These are phyloP conservation scores for Fusarium citri DNA, from an alignment of 2,329 filamentous ascomycete species.

Conservation along the genomic window DNA sequence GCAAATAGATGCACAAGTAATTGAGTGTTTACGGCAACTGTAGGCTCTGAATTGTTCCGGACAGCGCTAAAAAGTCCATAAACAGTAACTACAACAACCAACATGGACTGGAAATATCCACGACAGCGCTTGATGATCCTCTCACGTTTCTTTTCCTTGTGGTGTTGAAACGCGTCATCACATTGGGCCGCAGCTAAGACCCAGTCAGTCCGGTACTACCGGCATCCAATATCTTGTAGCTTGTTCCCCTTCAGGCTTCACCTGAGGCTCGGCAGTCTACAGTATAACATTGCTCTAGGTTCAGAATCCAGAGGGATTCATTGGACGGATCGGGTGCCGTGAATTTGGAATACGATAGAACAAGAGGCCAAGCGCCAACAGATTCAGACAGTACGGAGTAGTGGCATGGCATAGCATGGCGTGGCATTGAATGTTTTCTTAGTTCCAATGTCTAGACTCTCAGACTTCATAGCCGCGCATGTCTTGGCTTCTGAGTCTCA, in stretches of 20 bases:
- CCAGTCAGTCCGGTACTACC: constrained; percentile 39
- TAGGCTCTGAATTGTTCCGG: constrained; percentile 1
- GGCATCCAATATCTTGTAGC: constrained; percentile 30
- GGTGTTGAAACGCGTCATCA: constrained; percentile 43
- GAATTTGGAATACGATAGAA: constrained; percentile 9
- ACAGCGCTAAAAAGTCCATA: constrained; percentile 16
- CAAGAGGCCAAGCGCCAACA: constrained; percentile 20
- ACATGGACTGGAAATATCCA: not conserved
- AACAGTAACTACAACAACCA: not conserved
- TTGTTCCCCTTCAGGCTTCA: constrained; percentile 6
- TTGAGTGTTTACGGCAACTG: not conserved
- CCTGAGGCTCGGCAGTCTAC: constrained; percentile 35
- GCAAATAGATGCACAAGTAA: constrained; percentile 18
- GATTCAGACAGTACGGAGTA: constrained; percentile 1
- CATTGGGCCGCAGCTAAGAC: constrained; percentile 38
- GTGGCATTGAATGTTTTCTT: constrained; percentile 4
- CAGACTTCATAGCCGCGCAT: constrained; percentile 15
- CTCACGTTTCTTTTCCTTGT: not conserved
- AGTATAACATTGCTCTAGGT: not conserved
- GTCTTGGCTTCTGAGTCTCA: not conserved
- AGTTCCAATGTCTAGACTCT: not conserved
- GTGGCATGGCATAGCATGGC: not conserved
- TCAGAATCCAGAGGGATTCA: not conserved
- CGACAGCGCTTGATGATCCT: constrained; percentile 22
- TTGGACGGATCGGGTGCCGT: constrained; percentile 7